These are phyloP conservation scores for Paramecium biaurelia DNA, from an alignment of 73 alveolate species.

Conservation along the genomic window DNA sequence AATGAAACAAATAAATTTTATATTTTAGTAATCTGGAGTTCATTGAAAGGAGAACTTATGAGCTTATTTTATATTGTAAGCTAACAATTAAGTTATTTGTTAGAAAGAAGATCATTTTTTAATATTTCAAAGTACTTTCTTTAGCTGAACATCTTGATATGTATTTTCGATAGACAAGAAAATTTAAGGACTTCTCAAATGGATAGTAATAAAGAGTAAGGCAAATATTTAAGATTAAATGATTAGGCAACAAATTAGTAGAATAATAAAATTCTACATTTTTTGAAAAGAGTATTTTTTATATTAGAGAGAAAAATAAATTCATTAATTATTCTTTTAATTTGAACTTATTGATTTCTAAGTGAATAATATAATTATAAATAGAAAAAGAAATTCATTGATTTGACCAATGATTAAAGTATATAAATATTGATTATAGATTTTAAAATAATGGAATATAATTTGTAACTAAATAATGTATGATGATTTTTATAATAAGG, in stretches of 20 bases:
- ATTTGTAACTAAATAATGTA: background rate
- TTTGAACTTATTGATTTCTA: background rate
- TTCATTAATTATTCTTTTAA: too few species aligned
- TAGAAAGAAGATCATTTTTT: background rate
- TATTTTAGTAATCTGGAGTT: background rate
- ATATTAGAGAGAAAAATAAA: background rate
- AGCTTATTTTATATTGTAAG: background rate
- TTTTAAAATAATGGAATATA: background rate
- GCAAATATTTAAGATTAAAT: background rate
- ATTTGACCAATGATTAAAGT: background rate
- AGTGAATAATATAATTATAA: background rate
- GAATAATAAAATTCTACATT: background rate
- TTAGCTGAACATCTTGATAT: background rate
- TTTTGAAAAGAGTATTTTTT: background rate
- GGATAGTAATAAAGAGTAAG: background rate
- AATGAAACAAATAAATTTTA: background rate
- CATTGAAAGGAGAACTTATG: background rate
- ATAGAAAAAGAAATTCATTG: background rate
- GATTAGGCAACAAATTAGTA: background rate
- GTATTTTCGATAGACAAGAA: background rate
- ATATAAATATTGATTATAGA: background rate
- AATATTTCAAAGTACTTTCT: background rate
- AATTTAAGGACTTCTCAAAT: background rate
- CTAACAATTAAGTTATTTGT: background rate
- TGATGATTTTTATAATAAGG: background rate